These are phyloP conservation scores for Hypoxylon sp. DNA, from an alignment of 2,329 filamentous ascomycete species.

Conservation along the genomic window DNA sequence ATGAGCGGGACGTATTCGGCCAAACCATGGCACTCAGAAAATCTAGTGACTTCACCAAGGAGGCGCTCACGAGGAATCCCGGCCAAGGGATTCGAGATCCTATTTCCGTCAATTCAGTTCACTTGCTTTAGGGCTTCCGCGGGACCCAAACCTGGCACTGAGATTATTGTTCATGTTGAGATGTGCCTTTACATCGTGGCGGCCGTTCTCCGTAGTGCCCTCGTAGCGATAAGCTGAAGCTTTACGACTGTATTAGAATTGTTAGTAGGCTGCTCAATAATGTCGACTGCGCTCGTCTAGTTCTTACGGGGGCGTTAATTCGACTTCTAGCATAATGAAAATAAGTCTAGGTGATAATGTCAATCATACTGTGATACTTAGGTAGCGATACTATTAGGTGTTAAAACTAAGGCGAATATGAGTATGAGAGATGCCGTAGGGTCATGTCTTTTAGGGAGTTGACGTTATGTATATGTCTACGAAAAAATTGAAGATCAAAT, in stretches of 20 bases:
- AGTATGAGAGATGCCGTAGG: background rate
- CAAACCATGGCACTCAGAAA: slow-evolving; percentile 41
- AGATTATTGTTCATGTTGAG: slow-evolving; percentile 63
- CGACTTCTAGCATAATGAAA: slow-evolving; percentile 22
- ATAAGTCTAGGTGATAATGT: background rate
- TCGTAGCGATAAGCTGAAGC: slow-evolving; percentile 43
- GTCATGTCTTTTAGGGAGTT: background rate
- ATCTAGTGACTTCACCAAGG: slow-evolving; percentile 63
- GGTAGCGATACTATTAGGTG: slow-evolving; percentile 3
- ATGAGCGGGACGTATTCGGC: slow-evolving; percentile 37
- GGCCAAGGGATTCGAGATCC: slow-evolving; percentile 70
- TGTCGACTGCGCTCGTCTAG: background rate
- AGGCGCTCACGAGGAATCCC: slow-evolving; percentile 67
- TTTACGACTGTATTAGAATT: slow-evolving; percentile 19
- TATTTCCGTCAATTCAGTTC: slow-evolving; percentile 49
- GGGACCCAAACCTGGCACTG: slow-evolving; percentile 61
- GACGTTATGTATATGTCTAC: background rate
- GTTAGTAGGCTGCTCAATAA: slow-evolving; percentile 15
- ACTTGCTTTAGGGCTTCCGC: slow-evolving; percentile 18
- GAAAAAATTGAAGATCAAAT: background rate
- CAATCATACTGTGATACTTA: slow-evolving; percentile 10
- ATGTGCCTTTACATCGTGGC: slow-evolving; percentile 51
- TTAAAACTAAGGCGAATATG: background rate
- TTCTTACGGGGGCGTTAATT: slow-evolving; percentile 30
- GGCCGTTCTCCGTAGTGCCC: slow-evolving; percentile 57